Percentiles rank a stretch among this genome's conserved stretches.
Conservation (phyloP, 768 basidiomycete genomes). For the Rhizopogon vesiculosus region DNA sequence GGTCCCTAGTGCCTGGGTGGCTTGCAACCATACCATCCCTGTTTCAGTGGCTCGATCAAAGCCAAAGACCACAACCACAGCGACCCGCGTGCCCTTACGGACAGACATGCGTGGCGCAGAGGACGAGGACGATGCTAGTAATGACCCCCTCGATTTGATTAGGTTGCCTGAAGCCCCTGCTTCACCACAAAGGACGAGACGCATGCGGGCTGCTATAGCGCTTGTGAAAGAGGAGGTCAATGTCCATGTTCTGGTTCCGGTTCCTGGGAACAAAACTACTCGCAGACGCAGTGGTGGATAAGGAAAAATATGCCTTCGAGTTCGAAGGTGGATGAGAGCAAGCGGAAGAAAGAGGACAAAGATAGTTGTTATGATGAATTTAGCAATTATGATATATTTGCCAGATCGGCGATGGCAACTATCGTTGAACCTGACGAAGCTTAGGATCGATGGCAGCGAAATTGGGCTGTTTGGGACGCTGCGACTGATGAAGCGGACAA, state of each 20-base stretch:
- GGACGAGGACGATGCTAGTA: neutral
- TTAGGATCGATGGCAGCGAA: constrained; percentile 39
- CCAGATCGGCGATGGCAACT: no score
- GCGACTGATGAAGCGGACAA: constrained; percentile 53
- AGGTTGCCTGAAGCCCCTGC: constrained; percentile 1
- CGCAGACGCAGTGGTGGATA: constrained; percentile 3
- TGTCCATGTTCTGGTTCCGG: neutral
- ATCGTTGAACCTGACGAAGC: no score
- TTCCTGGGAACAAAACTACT: neutral
- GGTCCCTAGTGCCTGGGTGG: neutral
- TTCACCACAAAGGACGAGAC: neutral
- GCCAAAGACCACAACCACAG: neutral
- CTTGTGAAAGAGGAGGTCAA: constrained; percentile 6
- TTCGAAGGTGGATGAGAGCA: constrained; percentile 5
- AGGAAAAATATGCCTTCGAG: constrained; percentile 10
- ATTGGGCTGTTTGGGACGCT: constrained; percentile 65
- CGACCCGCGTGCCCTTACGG: neutral
- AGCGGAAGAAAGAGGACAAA: constrained; percentile 2
- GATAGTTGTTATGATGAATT: no score
- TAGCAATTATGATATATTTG: no score
- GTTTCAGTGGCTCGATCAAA: neutral
- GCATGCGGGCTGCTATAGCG: neutral
- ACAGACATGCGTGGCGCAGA: neutral
- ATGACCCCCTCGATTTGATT: constrained; percentile 8
- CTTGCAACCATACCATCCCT: neutral